A percentile compares a stretch with the other conserved stretches of the same genome.
Conservation (phyloP, 2,329 filamentous ascomycete genomes). For the Orbilia blumenaviensis region DNA sequence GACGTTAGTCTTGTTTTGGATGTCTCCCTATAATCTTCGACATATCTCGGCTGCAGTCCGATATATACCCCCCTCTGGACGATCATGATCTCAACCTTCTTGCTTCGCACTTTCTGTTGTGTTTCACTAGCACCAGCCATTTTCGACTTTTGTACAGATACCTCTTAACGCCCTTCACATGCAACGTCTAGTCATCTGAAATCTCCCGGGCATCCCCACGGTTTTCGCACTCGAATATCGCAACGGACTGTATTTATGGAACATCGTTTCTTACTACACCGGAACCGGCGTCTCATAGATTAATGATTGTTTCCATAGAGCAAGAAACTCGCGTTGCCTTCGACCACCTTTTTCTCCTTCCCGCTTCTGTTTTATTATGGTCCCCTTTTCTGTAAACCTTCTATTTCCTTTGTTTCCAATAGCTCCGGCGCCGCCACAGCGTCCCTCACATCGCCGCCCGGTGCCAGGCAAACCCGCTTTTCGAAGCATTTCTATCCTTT, state of each 20-base stretch:
- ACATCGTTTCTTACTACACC: conserved; percentile 52
- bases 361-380: conserved; percentile 52
- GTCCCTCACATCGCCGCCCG: conserved; percentile 20
- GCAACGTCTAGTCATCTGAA: conserved; percentile 44
- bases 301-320: conserved; percentile 54
- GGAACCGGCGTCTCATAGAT: conserved; percentile 53
- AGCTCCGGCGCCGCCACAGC: conserved; percentile 17
- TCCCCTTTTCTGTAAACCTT: conserved; percentile 11
- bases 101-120: conserved; percentile 34
- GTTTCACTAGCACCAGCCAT: conserved; percentile 49
- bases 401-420: conserved; percentile 35
- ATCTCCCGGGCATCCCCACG: conserved; percentile 37
- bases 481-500: conserved; percentile 13
- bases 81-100: conserved; percentile 54
- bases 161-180: conserved; percentile 46
- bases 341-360: conserved; percentile 5
- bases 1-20: conserved; percentile 98
- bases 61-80: conserved; percentile 33
- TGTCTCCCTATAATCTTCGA: conserved; percentile 70
- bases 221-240: conserved; percentile 35
- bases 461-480: conserved; percentile 18
- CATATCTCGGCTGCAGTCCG: conserved; percentile 27
- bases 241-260: conserved; percentile 52
- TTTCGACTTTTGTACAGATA: conserved; percentile 48
- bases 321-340: conserved; percentile 51